These are phyloP conservation scores for Xerocomus nothofagi DNA, from an alignment of 1,284 basidiomycete genomes.

Conservation along the genomic window DNA sequence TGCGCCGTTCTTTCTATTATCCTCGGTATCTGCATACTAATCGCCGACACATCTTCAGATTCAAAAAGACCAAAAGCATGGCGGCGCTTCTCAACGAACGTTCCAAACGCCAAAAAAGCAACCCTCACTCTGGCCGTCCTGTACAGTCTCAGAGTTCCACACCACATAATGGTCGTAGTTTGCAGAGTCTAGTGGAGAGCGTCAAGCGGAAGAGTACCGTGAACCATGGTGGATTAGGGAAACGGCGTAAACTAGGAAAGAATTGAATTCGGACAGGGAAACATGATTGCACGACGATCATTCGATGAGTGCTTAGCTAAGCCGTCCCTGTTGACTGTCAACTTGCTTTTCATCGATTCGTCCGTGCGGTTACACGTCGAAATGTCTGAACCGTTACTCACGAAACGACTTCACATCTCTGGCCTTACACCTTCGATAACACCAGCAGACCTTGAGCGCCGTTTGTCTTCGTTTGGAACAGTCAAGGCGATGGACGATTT, in stretches of 20 bases:
- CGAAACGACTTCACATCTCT: conserved; percentile 70
- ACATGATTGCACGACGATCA: too few relatives aligned
- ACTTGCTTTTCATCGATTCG: too few relatives aligned
- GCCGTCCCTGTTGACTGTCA: too few relatives aligned
- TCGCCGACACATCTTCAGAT: conserved; percentile 47
- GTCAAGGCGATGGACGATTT: conserved; percentile 70
- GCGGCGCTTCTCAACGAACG: conserved; percentile 74
- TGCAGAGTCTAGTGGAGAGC: conserved; percentile 76
- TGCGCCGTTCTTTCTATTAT: conserved; percentile 43
- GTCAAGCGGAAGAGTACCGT: conserved; percentile 75
- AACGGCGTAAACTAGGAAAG: conserved; percentile 50
- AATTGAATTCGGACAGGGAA: conserved; percentile 9
- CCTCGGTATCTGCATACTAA: background rate
- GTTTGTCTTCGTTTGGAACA: conserved; percentile 65
- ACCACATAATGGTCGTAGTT: conserved; percentile 36
- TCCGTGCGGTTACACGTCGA: too few relatives aligned
- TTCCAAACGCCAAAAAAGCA: conserved; percentile 53
- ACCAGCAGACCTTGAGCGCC: conserved; percentile 53
- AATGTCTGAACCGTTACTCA: conserved; percentile 35
- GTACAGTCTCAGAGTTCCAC: conserved; percentile 3
- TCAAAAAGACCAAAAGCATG: conserved; percentile 91
- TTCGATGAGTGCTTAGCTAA: too few relatives aligned
- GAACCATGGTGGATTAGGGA: conserved; percentile 43
- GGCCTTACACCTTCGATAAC: conserved; percentile 69
- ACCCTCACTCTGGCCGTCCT: conserved; percentile 15